These are phyloP conservation scores for Daldinia grandis DNA, from an alignment of 495 filamentous ascomycete species.

Conservation along the genomic window DNA sequence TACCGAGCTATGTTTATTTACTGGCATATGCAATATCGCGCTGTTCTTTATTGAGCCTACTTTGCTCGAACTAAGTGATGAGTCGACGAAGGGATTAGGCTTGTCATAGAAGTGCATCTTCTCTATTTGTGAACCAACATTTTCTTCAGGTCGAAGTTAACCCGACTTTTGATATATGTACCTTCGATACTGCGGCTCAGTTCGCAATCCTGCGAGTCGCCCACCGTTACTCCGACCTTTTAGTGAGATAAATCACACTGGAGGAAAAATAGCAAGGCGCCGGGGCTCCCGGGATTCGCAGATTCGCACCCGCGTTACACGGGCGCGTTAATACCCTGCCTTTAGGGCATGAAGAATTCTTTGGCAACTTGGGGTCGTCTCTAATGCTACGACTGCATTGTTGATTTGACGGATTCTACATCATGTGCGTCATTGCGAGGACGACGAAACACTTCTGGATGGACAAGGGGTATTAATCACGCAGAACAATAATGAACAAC, in stretches of 20 bases:
- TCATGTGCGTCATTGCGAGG: background rate
- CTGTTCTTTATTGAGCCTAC: constrained; percentile 5
- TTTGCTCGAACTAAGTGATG: background rate
- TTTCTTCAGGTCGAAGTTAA: constrained; percentile 1
- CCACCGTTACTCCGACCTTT: constrained; percentile 16
- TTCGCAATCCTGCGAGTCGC: constrained; percentile 17
- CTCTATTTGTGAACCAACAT: background rate
- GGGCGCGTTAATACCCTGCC: constrained; percentile 14
- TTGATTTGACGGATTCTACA: constrained; percentile 8
- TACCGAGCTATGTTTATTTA: constrained; percentile 5
- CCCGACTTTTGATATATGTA: background rate
- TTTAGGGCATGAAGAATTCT: constrained; percentile 1
- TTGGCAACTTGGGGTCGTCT: background rate
- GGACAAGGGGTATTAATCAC: constrained; percentile 3
- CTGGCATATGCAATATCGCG: constrained; percentile 3
- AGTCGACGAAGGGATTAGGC: background rate
- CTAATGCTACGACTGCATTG: constrained; percentile 9
- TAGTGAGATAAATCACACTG: constrained; percentile 15
- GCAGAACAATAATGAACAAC: constrained; percentile 3
- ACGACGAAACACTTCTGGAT: background rate
- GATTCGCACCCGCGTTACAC: constrained; percentile 30
- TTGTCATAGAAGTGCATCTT: background rate
- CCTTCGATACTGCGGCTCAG: constrained; percentile 1
- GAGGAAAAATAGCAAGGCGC: constrained; percentile 8
- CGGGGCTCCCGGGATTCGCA: constrained; percentile 26